Evolutionary conservation across 306 rosid genomes (phyloP).

Genomic region (Gastrolobium bilobum): DNA sequence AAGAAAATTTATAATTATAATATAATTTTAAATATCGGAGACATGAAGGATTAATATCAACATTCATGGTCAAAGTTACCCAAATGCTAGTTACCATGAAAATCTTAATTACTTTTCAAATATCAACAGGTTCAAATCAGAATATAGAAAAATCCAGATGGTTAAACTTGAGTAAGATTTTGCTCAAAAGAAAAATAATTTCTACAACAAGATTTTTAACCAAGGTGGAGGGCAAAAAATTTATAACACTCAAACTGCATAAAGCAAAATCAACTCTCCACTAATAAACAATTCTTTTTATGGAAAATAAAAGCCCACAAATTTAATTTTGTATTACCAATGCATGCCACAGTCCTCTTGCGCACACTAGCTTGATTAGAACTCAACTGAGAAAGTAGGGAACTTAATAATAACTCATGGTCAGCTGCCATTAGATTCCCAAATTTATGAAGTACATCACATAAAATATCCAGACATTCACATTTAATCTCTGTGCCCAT

Average conservation of each 20-base stretch:
- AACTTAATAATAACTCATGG: slow-evolving; percentile 76
- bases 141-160: slow-evolving; percentile 6
- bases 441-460: slow-evolving; percentile 92
- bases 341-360: slow-evolving; percentile 90
- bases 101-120: slow-evolving; percentile 16
- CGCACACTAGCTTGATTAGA: slow-evolving; percentile 94
- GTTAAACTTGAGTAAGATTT: neutral
- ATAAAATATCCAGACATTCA: slow-evolving; percentile 89
- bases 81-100: slow-evolving; percentile 18
- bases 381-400: slow-evolving; percentile 85
- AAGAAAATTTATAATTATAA: neutral
- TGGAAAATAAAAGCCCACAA: neutral
- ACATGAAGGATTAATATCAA: neutral
- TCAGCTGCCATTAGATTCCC: slow-evolving; percentile 85
- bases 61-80: slow-evolving; percentile 1
- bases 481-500: slow-evolving; percentile 87
- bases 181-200: slow-evolving; percentile 29
- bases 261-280: slow-evolving; percentile 13
- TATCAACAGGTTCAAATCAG: slow-evolving; percentile 17
- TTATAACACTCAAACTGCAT: slow-evolving; percentile 24
- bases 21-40: slow-evolving; percentile 15
- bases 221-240: neutral
- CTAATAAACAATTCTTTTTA: neutral
- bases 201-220: slow-evolving; percentile 26
- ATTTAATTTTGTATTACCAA: slow-evolving; percentile 63